Evolutionary conservation across 2,329 filamentous ascomycete species (phyloP).

Genomic region (Aureobasidium pullulans): DNA sequence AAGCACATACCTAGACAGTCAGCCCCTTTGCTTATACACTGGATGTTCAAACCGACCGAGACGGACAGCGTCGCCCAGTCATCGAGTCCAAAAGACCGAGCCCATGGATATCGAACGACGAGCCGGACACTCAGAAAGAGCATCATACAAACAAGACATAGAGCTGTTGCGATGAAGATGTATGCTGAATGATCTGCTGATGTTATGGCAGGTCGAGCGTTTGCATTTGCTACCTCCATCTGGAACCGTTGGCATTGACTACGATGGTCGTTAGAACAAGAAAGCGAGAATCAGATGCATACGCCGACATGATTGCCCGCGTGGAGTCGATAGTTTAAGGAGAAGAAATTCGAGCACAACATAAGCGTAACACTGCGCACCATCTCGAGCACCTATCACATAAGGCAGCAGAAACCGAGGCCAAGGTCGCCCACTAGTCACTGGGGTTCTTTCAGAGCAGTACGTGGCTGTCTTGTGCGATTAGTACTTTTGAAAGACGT

Average conservation of each 20-base stretch:
- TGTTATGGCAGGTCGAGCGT: neutral
- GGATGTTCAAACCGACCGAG: neutral
- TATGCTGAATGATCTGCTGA: constrained; percentile 1
- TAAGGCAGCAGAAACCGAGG: neutral
- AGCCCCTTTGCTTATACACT: neutral
- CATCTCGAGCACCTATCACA: neutral
- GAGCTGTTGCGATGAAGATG: neutral
- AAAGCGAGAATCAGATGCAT: neutral
- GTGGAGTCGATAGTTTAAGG: neutral
- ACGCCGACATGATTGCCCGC: neutral
- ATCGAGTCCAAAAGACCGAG: neutral
- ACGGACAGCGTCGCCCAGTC: neutral
- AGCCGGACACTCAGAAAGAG: neutral
- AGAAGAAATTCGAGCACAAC: neutral
- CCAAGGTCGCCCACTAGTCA: neutral
- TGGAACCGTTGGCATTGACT: neutral
- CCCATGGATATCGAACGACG: constrained; percentile 1
- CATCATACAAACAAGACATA: neutral
- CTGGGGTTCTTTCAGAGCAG: neutral
- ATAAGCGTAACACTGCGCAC: neutral
- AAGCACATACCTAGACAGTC: neutral
- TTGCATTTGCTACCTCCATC: neutral
- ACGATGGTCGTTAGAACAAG: neutral
- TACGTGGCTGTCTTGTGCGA: constrained; percentile 6
- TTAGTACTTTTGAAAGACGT: neutral